phyloP scores from a whole-genome alignment of 1,284 basidiomycete genomes.

The Boletus smithii region DNA sequence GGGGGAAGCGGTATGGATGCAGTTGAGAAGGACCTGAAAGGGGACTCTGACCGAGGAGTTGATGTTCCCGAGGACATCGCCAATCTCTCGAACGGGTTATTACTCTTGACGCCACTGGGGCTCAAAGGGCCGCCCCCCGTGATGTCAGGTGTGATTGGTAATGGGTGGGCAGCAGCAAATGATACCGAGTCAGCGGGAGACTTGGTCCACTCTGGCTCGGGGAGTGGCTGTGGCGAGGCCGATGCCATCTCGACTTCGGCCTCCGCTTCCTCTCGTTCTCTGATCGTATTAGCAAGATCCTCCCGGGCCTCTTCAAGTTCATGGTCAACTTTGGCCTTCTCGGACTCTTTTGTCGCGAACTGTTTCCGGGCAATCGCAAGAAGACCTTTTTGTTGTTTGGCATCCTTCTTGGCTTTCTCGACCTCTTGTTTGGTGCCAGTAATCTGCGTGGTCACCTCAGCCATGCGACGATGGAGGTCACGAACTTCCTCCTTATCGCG shows the following conservation, averaged over 20 bases:
- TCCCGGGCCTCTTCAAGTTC: conserved; percentile 66
- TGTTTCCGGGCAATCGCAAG: conserved; percentile 96
- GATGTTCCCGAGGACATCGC: conserved; percentile 44
- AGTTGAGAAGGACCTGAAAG: conserved; percentile 52
- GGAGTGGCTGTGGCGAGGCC: conserved; percentile 1
- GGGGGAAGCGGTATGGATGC: conserved; percentile 35
- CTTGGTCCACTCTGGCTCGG: conserved; percentile 20
- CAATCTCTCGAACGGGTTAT: conserved; percentile 91
- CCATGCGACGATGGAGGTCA: conserved; percentile 80
- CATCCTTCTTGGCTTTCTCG: conserved; percentile 91
- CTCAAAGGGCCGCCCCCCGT: conserved; percentile 36
- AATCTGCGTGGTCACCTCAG: conserved; percentile 76
- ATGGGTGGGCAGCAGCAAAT: conserved; percentile 63
- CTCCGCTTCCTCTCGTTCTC: conserved; percentile 59
- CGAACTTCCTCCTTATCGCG: conserved; percentile 95
- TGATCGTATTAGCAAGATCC: conserved; percentile 51
- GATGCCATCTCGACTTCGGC: conserved; percentile 42
- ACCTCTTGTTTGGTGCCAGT: conserved; percentile 70
- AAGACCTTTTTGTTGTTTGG: conserved; percentile 93
- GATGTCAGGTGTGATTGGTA: conserved; percentile 65
- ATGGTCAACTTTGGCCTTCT: conserved; percentile 67
- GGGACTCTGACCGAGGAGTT: conserved; percentile 52
- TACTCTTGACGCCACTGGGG: conserved; percentile 60
- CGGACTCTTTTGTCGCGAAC: conserved; percentile 78
- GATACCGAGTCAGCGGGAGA: conserved; percentile 47